These are phyloP conservation scores for Diplodia seriata DNA, from an alignment of 2,329 filamentous ascomycete genomes.

Conservation along the genomic window DNA sequence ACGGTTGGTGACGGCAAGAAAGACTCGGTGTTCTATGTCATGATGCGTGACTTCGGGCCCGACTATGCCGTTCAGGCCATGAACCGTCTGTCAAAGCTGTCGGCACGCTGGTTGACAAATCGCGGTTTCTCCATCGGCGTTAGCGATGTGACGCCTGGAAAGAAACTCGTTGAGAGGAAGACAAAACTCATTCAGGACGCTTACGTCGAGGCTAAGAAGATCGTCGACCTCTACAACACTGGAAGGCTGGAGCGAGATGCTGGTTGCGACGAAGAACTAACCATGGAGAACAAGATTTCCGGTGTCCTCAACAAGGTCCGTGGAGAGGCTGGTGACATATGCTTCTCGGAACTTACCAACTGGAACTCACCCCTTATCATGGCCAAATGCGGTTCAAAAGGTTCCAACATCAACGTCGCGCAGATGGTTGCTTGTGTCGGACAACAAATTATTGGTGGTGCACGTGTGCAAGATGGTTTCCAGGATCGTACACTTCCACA, in stretches of 20 bases:
- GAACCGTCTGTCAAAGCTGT: slow-evolving; percentile 91
- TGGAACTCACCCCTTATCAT: slow-evolving; percentile 95
- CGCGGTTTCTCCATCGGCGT: slow-evolving; percentile 96
- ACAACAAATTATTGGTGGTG: slow-evolving; percentile 94
- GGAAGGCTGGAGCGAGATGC: slow-evolving; percentile 85
- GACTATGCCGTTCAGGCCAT: slow-evolving; percentile 88
- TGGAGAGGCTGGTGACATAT: slow-evolving; percentile 87
- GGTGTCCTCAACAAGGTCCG: slow-evolving; percentile 92
- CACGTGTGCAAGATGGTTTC: slow-evolving; percentile 93
- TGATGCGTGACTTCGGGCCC: slow-evolving; percentile 92
- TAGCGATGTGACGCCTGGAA: slow-evolving; percentile 87
- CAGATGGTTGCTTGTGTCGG: slow-evolving; percentile 98
- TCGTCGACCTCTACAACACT: slow-evolving; percentile 80
- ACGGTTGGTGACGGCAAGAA: slow-evolving; percentile 98
- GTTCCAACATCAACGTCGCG: slow-evolving; percentile 96
- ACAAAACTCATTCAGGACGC: slow-evolving; percentile 76
- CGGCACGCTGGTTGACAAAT: slow-evolving; percentile 85
- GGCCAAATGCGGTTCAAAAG: slow-evolving; percentile 97
- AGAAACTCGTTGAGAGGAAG: slow-evolving; percentile 74
- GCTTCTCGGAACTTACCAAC: slow-evolving; percentile 85
- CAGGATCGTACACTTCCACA: slow-evolving; percentile 94
- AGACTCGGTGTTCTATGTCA: slow-evolving; percentile 95
- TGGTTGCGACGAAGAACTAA: slow-evolving; percentile 90
- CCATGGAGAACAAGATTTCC: slow-evolving; percentile 87
- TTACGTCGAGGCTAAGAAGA: slow-evolving; percentile 79